Base-by-base conservation (phyloP, 2,329 filamentous ascomycete species). In the Colletotrichum cuscutae region DNA sequence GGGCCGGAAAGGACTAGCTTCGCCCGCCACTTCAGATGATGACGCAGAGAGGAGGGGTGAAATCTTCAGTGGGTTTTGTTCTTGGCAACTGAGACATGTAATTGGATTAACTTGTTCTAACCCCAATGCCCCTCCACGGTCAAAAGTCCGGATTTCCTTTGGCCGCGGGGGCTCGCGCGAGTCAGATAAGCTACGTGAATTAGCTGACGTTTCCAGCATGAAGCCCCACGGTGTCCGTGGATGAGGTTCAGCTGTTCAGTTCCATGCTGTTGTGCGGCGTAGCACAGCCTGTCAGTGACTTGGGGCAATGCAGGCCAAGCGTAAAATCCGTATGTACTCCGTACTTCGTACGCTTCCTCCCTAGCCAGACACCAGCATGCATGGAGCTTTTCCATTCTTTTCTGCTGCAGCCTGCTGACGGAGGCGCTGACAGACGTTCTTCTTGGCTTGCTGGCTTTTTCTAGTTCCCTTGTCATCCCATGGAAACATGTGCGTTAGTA, bases 391-490 rank as follows among this genome's bases (percentile, higher is more conserved):
- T 49, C 8, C 42, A 49, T 49, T 49, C 46, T 54, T 22, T 22
- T 24, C 49, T 49, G 26, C 63, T 72, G 65, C 65, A 54, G 68
- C 65, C 46, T 63, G 65, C 69, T 72, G 57, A 72, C 52, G 28
- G 22, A 22, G 32, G 56, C 24, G 35, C 9, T 30, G 12, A 37
- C 35, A 32, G 13, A 63, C 19, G 32, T 57, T 49, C 53, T 24
- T 32, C 53, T 30, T 32, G 15, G 54, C 35, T 42, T 5, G 13
- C 15, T 42, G 37, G 37, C 37, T 42, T 5, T 28, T n/a, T 35
- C 66, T 57, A 57, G 59, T 52, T 49, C 15, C 52, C n/a, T 68
- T 30, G 49, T 13, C 62, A 54, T 8, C 28, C 37, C 19, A 2
- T 15, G 15, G 15, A 42, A 19, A 42, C n/a, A 19, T 30, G 35